Conservation (phyloP, 2,329 filamentous ascomycete species). For the Penicillium sp. region DNA sequence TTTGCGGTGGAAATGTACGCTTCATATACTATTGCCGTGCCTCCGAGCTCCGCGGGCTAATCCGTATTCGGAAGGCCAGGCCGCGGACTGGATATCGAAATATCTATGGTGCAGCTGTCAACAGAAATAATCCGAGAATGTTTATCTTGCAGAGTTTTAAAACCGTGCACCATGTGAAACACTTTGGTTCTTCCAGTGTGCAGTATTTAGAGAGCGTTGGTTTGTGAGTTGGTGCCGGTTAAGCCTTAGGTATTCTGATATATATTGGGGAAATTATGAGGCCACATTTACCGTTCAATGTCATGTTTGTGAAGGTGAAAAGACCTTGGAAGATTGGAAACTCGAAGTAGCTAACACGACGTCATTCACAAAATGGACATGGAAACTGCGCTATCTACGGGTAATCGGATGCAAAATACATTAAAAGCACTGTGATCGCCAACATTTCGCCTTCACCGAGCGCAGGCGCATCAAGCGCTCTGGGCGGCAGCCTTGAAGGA, state of each 20-base stretch:
- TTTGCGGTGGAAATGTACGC: neutral
- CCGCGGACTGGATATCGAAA: neutral
- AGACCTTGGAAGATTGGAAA: too few relatives aligned
- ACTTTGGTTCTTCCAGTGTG: neutral
- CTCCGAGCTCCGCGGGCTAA: neutral
- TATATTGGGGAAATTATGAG: too few relatives aligned
- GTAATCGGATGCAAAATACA: too few relatives aligned
- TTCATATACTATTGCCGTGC: constrained; percentile 1
- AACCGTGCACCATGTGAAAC: neutral
- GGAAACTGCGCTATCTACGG: too few relatives aligned
- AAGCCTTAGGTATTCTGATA: neutral
- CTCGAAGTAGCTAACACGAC: too few relatives aligned
- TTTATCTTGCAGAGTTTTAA: neutral
- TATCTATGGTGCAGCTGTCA: neutral
- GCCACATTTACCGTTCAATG: too few relatives aligned
- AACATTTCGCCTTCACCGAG: too few relatives aligned
- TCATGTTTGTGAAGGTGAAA: too few relatives aligned
- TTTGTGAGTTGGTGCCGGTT: neutral
- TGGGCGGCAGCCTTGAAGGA: too few relatives aligned
- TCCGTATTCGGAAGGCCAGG: neutral
- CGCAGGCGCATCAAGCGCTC: too few relatives aligned
- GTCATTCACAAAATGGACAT: too few relatives aligned
- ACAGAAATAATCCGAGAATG: neutral
- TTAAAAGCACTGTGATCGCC: too few relatives aligned
- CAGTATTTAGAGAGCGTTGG: neutral